Conservation (phyloP, 495 filamentous ascomycete genomes). For the Neurospora sublineolata region DNA sequence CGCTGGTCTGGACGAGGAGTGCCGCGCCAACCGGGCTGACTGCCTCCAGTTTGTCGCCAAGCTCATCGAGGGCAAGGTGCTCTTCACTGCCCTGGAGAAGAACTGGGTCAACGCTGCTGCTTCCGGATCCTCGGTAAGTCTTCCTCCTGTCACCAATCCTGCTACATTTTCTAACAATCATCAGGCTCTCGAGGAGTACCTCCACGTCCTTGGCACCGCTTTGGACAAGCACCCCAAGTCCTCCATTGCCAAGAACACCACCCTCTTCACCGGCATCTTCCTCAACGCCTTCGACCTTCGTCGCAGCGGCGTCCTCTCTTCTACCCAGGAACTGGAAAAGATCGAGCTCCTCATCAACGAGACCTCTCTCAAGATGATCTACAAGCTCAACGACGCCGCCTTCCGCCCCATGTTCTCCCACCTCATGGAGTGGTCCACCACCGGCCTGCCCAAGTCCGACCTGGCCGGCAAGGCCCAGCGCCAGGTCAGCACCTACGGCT, state of each 20-base stretch:
- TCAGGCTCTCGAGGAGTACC: slow-evolving; percentile 53
- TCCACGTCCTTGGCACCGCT: slow-evolving; percentile 52
- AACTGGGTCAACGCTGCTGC: slow-evolving; percentile 55
- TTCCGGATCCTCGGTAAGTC: slow-evolving; percentile 46
- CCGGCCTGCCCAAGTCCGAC: slow-evolving; percentile 49
- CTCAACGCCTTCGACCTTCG: slow-evolving; percentile 63
- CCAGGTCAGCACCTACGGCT: slow-evolving; percentile 60
- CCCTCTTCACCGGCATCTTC: slow-evolving; percentile 56
- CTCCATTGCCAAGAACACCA: slow-evolving; percentile 55
- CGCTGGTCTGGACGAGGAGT: slow-evolving; percentile 40
- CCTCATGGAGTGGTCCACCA: slow-evolving; percentile 65
- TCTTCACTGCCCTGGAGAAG: slow-evolving; percentile 56
- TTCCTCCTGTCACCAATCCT: neutral
- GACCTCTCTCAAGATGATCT: slow-evolving; percentile 72
- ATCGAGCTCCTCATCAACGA: slow-evolving; percentile 57
- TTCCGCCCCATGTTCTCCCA: slow-evolving; percentile 88
- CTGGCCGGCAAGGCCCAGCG: slow-evolving; percentile 41
- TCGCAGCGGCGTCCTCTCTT: slow-evolving; percentile 28
- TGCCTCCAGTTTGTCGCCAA: slow-evolving; percentile 61
- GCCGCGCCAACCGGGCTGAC: slow-evolving; percentile 52
- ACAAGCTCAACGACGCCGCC: slow-evolving; percentile 90
- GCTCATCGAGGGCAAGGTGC: slow-evolving; percentile 53
- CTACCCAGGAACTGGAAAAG: slow-evolving; percentile 16
- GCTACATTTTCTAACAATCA: neutral
- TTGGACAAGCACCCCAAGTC: slow-evolving; percentile 70